Evolutionary conservation across 2,329 filamentous ascomycete species (phyloP), one percentile per base, ranked within the genome.

Genomic region (Xylariaceae sp.): DNA sequence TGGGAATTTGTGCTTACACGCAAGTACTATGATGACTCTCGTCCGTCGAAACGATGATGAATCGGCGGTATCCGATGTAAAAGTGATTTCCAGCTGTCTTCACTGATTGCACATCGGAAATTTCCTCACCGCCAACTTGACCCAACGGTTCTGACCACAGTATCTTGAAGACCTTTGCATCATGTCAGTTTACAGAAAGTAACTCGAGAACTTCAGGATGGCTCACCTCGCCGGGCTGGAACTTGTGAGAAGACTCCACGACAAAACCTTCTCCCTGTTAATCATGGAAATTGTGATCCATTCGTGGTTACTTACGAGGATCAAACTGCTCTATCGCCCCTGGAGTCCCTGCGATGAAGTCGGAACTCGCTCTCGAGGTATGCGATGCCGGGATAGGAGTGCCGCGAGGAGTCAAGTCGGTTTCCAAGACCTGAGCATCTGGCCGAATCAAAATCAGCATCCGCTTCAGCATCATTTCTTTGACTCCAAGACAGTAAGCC

Each of bases 21-120:
- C 77, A 80, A 20, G 69, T 73, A 49, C 72, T 76, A 49, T 79
- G 74, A 48, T 79, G 74, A 2, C 77, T 77, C 16, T 69, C 65
- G 21, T 75, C 71, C 39, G 71, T 76, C 1, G 65, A 69, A 14
- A 79, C 66, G 4, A 81, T 71, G 33, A 82, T 72, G 44, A 80
- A 81, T 3, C 77, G 72, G 4, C 77, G 70, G 43, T 76, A 72
- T 1, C 74, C 73, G 16, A 72, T 63, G 47, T 74, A 74, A 34
- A 78, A 72, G 12, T 60, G 63, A 7, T 65, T 64, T 12, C 63
- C 60, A 36, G 62, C 62, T 23, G 59, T 59, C 23, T 67, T 66
- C 38, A 62, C 62, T 19, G 64, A 63, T 22, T 61, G 64, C 5
- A 63, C 57, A 10, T 65, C 63, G 12, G 62, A 54, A 34, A 54